A percentile compares a stretch with the other conserved stretches of the same genome.
Evolutionary conservation across 257 asterid genomes (phyloP).

Genomic region (Fraxinus excelsior): DNA sequence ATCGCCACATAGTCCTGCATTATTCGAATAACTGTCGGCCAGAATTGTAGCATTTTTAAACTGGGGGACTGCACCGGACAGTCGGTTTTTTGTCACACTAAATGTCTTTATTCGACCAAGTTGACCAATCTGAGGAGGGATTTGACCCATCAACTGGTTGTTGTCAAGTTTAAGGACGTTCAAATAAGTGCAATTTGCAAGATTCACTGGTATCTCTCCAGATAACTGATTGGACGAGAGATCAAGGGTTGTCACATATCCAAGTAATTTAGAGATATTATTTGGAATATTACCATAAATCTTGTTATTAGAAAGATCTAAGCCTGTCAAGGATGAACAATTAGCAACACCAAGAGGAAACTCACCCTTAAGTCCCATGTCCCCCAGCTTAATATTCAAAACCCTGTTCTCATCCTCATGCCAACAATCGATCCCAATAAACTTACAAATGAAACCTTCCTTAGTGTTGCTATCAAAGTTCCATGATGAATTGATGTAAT

Average conservation of each 20-base stretch:
- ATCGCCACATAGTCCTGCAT: constrained; percentile 45
- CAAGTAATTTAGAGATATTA: constrained; percentile 50
- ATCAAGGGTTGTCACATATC: constrained; percentile 50
- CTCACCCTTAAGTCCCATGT: constrained; percentile 77
- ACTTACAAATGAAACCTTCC: constrained; percentile 65
- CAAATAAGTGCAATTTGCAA: constrained; percentile 61
- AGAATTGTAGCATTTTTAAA: constrained; percentile 27
- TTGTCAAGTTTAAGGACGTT: constrained; percentile 56
- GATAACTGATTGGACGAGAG: constrained; percentile 74
- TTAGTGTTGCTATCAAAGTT: constrained; percentile 44
- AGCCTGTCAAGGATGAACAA: constrained; percentile 70
- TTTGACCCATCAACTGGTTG: constrained; percentile 56
- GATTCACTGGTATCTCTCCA: constrained; percentile 57
- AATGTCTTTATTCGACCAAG: constrained; percentile 43
- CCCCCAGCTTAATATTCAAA: constrained; percentile 54
- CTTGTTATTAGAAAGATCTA: constrained; percentile 73
- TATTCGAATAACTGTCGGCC: constrained; percentile 35
- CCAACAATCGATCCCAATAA: constrained; percentile 80
- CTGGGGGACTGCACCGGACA: constrained; percentile 41
- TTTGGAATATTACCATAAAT: constrained; percentile 56
- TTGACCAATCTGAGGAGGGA: constrained; percentile 44
- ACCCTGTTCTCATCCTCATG: constrained; percentile 71
- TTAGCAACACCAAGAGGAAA: constrained; percentile 59
- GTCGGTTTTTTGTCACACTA: constrained; percentile 37
- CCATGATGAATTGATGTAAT: constrained; percentile 54